Percentiles rank a stretch among this genome's conserved stretches.
phyloP scores from a whole-genome alignment of 2,329 filamentous ascomycete genomes.

The Cercospora sesami region DNA sequence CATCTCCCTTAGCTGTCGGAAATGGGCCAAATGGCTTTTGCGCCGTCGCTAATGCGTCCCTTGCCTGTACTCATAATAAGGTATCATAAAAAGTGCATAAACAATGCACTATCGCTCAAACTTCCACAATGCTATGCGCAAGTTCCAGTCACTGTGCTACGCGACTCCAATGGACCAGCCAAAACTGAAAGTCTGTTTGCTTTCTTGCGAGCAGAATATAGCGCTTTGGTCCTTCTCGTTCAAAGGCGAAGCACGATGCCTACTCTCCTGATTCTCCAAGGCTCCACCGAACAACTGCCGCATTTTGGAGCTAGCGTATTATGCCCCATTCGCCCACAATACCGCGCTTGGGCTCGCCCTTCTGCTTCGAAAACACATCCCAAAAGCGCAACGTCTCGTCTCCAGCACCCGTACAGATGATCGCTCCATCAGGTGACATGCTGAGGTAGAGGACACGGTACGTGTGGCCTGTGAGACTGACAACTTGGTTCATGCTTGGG shows the following conservation, averaged over 20 bases:
- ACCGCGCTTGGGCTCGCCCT: conserved; percentile 60
- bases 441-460: conserved; percentile 94
- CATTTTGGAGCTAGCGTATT: conserved; percentile 50
- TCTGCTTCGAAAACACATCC: conserved; percentile 87
- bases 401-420: conserved; percentile 91
- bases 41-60: neutral
- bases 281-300: neutral
- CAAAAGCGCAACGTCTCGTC: conserved; percentile 96
- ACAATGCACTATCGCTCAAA: neutral
- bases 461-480: conserved; percentile 91
- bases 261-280: neutral
- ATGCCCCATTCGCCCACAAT: conserved; percentile 70
- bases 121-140: conserved; percentile 2
- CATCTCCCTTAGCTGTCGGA: neutral
- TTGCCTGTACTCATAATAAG: conserved; percentile 2
- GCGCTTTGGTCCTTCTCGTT: neutral
- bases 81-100: neutral
- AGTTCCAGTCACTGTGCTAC: neutral
- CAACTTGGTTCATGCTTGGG: conserved; percentile 95
- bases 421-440: conserved; percentile 93
- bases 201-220: neutral
- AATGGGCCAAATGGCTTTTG: neutral
- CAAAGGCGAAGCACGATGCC: neutral
- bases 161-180: neutral
- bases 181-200: conserved; percentile 1